phyloP scores from a whole-genome alignment of 2,329 filamentous ascomycete genomes.

The Septoria petroselini region DNA sequence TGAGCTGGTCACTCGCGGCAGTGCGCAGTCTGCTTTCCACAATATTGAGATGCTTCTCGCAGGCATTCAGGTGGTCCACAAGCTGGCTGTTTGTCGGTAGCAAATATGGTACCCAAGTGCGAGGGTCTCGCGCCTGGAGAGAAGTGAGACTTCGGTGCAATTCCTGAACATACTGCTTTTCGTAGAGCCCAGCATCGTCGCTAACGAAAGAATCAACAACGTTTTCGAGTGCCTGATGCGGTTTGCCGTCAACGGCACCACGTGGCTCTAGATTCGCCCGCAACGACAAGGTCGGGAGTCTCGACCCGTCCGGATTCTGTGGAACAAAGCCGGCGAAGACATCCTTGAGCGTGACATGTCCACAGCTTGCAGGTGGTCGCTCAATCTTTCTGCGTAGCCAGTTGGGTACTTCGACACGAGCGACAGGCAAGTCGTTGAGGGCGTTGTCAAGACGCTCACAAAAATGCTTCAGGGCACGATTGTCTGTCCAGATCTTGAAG shows the following conservation, averaged over 20 bases:
- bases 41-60: background rate
- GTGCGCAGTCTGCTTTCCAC: background rate
- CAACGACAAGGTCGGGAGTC: background rate
- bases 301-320: background rate
- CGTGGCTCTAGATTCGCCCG: background rate
- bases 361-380: background rate
- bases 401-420: background rate
- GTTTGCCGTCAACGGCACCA: background rate
- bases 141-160: slow-evolving; percentile 8
- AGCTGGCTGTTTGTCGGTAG: background rate
- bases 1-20: background rate
- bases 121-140: background rate
- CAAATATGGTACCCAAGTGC: background rate
- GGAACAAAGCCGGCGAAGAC: slow-evolving; percentile 6
- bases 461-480: slow-evolving; percentile 2
- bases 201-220: background rate
- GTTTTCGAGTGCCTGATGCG: background rate
- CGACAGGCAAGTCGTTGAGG: background rate
- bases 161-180: slow-evolving; percentile 11
- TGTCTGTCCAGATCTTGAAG: background rate
- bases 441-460: background rate
- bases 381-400: background rate
- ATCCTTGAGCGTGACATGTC: slow-evolving; percentile 3
- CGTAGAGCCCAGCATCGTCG: background rate
- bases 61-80: background rate